Base-by-base conservation (phyloP, 1,284 basidiomycete genomes). In the Heterobasidion parviporum region DNA sequence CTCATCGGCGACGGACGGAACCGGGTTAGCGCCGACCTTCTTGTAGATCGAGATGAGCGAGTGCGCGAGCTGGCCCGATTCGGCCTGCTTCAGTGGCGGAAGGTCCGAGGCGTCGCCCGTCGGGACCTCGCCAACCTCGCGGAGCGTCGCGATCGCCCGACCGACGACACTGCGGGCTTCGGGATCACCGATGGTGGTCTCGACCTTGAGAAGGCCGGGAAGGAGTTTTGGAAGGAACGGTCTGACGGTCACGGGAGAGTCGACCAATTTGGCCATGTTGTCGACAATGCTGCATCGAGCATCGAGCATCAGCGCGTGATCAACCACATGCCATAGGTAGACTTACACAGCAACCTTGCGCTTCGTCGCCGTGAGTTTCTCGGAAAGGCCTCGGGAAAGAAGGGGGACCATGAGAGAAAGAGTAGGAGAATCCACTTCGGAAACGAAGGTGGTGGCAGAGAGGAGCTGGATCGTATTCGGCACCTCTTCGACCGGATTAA, bases 401-500 rank as follows among this genome's bases (percentile, higher is more conserved):
- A 99, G 88, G 67, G 96, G 97, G 59, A 96, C 96, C 93, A 99
- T 98, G 65, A 99, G 88, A 64, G 97, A 98, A 66, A 99, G 89
- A 63, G 97, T 99, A 60, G 97, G 87, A 61, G 96, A 95, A 73
- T 99, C 97, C 76, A 99, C 97, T 82, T 99, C 97, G 61, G 95
- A 94, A 87, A 99, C 97, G 87, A 99, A 99, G 72, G 97, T 99
- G 75, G 97, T 99, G 59, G 97, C 89, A 72, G 95, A 95, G 74
- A 99, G 94, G 74, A 98, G 89, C 69, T 83, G 82, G 68, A 99
- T 93, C 67, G 94, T 98, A 70, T 90, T 92, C 68, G 95, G 90
- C 62, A 98, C 96, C 85, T 99, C 94, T 82, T 99, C 96, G 65
- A 98, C 94, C 67, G 97, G 97, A 83, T 99, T 94, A 78, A 98